phyloP scores from a whole-genome alignment of 2,329 filamentous ascomycete genomes.

The Fonsecaea erecta region DNA sequence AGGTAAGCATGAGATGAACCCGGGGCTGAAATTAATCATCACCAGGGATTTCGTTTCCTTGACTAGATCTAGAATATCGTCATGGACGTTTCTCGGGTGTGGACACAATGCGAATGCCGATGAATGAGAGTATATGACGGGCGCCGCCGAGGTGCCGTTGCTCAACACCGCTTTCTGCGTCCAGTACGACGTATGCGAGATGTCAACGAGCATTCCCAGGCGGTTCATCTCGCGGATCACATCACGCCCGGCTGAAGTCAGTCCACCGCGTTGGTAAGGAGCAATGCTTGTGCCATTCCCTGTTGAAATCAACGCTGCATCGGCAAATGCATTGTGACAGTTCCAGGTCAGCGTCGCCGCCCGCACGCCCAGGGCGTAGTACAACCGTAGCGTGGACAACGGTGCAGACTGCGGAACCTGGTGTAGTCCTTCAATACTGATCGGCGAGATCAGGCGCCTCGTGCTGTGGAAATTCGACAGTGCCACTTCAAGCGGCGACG shows the following conservation, averaged over 20 bases:
- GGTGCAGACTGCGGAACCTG: constrained; percentile 81
- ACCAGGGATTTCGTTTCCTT: constrained; percentile 75
- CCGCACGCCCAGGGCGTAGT: constrained; percentile 76
- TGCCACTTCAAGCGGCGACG: constrained; percentile 63
- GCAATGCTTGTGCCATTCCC: constrained; percentile 44
- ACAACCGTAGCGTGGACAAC: constrained; percentile 73
- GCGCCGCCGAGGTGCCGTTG: constrained; percentile 57
- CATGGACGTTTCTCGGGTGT: constrained; percentile 87
- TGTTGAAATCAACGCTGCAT: constrained; percentile 69
- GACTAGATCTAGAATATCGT: constrained; percentile 78
- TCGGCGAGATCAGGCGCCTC: constrained; percentile 72
- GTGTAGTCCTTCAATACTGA: constrained; percentile 86
- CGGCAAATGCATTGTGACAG: constrained; percentile 87
- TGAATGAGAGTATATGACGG: constrained; percentile 87
- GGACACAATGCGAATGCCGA: constrained; percentile 80
- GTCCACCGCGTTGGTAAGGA: constrained; percentile 60
- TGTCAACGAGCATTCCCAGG: constrained; percentile 89
- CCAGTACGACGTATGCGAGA: constrained; percentile 76
- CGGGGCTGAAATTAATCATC: constrained; percentile 87
- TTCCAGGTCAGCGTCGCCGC: constrained; percentile 92
- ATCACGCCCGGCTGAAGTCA: constrained; percentile 70
- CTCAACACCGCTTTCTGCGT: constrained; percentile 84
- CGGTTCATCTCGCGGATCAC: constrained; percentile 91
- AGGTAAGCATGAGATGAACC: constrained; percentile 77
- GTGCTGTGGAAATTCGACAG: constrained; percentile 61